These are phyloP conservation scores for Colletotrichum orbiculare DNA, from an alignment of 2,329 filamentous ascomycete species.

Conservation along the genomic window DNA sequence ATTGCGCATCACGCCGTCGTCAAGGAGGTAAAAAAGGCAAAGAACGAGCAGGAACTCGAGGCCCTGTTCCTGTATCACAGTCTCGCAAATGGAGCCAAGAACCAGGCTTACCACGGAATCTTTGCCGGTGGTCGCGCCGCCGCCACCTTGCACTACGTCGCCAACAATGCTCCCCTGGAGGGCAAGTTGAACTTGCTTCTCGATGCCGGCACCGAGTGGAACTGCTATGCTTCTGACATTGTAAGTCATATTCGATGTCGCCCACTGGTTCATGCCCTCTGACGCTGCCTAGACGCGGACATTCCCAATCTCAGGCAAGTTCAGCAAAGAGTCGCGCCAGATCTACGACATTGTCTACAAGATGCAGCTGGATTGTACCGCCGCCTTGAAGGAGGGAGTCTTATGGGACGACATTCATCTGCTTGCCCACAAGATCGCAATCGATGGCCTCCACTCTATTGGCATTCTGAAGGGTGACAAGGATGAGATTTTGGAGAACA, in stretches of 20 bases:
- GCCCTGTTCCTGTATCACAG: conserved; percentile 82
- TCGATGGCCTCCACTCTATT: conserved; percentile 79
- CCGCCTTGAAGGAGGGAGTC: conserved; percentile 77
- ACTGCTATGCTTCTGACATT: conserved; percentile 77
- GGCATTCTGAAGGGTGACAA: conserved; percentile 77
- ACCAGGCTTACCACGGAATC: conserved; percentile 90
- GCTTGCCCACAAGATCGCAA: conserved; percentile 83
- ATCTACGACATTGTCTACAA: conserved; percentile 86
- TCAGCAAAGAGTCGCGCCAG: conserved; percentile 74
- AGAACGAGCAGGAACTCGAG: conserved; percentile 86
- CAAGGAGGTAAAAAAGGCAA: conserved; percentile 69
- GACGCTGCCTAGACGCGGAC: conserved; percentile 77
- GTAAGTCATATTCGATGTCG: conserved; percentile 38
- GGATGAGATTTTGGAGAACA: conserved; percentile 78
- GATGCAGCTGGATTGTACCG: conserved; percentile 87
- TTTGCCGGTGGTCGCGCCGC: conserved; percentile 83
- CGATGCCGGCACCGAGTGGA: conserved; percentile 84
- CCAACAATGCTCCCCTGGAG: conserved; percentile 76
- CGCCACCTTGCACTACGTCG: conserved; percentile 88
- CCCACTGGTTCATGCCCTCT: background rate
- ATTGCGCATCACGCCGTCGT: conserved; percentile 74
- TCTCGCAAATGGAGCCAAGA: conserved; percentile 78
- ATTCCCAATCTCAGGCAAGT: conserved; percentile 82
- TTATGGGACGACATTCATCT: conserved; percentile 85
- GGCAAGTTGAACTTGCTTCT: conserved; percentile 84